Conservation (phyloP, 805 yeast genomes). For the Lachancea cidri region DNA sequence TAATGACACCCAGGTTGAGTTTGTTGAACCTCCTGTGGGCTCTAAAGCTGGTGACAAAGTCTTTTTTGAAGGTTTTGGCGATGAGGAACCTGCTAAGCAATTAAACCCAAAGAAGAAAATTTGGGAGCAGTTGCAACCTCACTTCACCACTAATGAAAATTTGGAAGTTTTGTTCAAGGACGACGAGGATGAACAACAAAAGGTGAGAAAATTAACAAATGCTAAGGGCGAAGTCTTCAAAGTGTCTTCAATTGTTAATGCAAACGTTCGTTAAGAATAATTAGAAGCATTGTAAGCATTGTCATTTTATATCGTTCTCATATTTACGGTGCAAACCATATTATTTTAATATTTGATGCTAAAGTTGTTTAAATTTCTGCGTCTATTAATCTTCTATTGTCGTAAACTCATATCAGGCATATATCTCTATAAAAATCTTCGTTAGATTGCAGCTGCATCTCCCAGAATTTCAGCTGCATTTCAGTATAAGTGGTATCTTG, state of each 20-base stretch:
- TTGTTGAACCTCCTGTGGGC: slow-evolving; percentile 90
- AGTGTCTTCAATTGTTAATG: slow-evolving; percentile 65
- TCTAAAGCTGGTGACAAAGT: slow-evolving; percentile 94
- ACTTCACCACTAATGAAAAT: slow-evolving; percentile 72
- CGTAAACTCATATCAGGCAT: slow-evolving; percentile 9
- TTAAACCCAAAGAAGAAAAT: slow-evolving; percentile 97
- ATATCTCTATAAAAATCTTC: slow-evolving; percentile 22
- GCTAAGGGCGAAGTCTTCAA: slow-evolving; percentile 73
- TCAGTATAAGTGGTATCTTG: slow-evolving; percentile 22
- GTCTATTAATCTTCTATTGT: slow-evolving; percentile 3
- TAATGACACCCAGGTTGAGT: slow-evolving; percentile 69
- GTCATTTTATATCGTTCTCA: not conserved
- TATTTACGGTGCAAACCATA: not conserved
- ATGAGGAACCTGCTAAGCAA: slow-evolving; percentile 84
- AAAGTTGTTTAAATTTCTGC: slow-evolving; percentile 1
- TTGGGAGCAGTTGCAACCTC: slow-evolving; percentile 94
- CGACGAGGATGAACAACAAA: slow-evolving; percentile 62
- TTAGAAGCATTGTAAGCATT: slow-evolving; percentile 6
- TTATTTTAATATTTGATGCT: not conserved
- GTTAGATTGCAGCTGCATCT: slow-evolving; percentile 19
- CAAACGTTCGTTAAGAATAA: slow-evolving; percentile 62
- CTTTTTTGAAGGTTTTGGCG: slow-evolving; percentile 81
- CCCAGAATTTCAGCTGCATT: slow-evolving; percentile 26
- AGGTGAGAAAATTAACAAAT: slow-evolving; percentile 63
- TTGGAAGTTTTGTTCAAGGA: slow-evolving; percentile 76